Percentiles rank a stretch among this genome's conserved stretches.
These are phyloP conservation scores for Starmerella khaoyaiensis DNA, from an alignment of 805 yeast species.

Conservation along the genomic window DNA sequence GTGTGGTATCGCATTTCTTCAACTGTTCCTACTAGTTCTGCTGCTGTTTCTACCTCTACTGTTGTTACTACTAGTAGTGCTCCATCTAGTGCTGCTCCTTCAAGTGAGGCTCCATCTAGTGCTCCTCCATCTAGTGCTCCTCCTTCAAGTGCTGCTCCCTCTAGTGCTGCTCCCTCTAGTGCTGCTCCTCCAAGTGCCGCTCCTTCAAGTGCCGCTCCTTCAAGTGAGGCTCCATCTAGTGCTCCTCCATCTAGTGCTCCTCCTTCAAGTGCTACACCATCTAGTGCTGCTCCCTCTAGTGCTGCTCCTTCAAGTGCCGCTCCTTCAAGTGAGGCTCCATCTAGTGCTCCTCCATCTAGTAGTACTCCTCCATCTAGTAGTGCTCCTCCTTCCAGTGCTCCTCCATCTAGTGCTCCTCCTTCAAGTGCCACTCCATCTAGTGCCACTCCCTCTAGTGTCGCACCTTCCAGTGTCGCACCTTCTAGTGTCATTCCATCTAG, in stretches of 20 bases:
- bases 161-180: slow-evolving; percentile 3
- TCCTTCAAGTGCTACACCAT: neutral
- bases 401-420: neutral
- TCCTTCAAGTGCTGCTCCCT: slow-evolving; percentile 1
- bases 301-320: neutral
- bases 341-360: neutral
- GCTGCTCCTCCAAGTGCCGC: no score
- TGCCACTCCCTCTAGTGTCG: neutral
- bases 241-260: neutral
- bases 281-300: neutral
- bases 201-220: no score
- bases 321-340: neutral
- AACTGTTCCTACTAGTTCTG: neutral
- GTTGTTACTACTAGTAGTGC: neutral
- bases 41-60: neutral
- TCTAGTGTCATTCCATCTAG: slow-evolving; percentile 1
- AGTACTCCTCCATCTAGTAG: neutral
- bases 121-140: slow-evolving; percentile 2
- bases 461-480: neutral
- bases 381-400: neutral
- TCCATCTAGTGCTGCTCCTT: neutral
- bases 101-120: slow-evolving; percentile 1
- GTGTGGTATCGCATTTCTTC: neutral
- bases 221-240: neutral
- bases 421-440: neutral